These are phyloP conservation scores for Clonostachys solani DNA, from an alignment of 2,329 filamentous ascomycete genomes.

Conservation along the genomic window DNA sequence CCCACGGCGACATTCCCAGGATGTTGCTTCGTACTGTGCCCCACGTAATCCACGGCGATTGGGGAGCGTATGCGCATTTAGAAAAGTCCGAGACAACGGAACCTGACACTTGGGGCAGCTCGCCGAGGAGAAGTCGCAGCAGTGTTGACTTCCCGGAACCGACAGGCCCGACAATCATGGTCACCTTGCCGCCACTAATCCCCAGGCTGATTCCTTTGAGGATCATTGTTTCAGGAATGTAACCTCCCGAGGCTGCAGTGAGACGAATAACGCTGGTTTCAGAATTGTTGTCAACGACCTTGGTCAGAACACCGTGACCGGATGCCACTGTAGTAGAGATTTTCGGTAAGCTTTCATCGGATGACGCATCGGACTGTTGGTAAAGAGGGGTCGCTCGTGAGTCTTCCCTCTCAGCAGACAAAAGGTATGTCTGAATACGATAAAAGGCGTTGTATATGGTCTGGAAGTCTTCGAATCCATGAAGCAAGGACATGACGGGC, in stretches of 20 bases:
- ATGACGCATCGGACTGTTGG: too few relatives aligned
- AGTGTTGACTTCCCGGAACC: slow-evolving; percentile 12
- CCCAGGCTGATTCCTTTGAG: slow-evolving; percentile 8
- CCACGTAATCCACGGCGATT: slow-evolving; percentile 11
- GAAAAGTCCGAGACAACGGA: slow-evolving; percentile 5
- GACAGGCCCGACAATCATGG: slow-evolving; percentile 4
- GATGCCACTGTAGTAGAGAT: too few relatives aligned
- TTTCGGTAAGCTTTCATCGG: too few relatives aligned
- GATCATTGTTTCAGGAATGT: background rate
- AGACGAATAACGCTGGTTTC: too few relatives aligned
- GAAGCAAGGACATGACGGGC: too few relatives aligned
- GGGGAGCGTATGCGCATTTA: slow-evolving; percentile 6
- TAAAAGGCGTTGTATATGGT: too few relatives aligned
- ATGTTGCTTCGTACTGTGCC: slow-evolving; percentile 15
- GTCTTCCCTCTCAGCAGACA: too few relatives aligned
- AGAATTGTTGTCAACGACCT: too few relatives aligned
- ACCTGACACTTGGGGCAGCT: slow-evolving; percentile 6
- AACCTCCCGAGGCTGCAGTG: slow-evolving; percentile 4
- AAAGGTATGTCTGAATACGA: too few relatives aligned
- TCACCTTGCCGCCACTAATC: slow-evolving; percentile 5
- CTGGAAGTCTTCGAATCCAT: too few relatives aligned
- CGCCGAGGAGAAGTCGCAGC: slow-evolving; percentile 9
- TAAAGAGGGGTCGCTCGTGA: too few relatives aligned
- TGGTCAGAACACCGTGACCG: too few relatives aligned
- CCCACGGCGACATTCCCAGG: slow-evolving; percentile 11